A percentile compares a stretch with the other conserved stretches of the same genome.
Evolutionary conservation across 2,329 filamentous ascomycete species (phyloP).

Genomic region (Cladosporium velox): DNA sequence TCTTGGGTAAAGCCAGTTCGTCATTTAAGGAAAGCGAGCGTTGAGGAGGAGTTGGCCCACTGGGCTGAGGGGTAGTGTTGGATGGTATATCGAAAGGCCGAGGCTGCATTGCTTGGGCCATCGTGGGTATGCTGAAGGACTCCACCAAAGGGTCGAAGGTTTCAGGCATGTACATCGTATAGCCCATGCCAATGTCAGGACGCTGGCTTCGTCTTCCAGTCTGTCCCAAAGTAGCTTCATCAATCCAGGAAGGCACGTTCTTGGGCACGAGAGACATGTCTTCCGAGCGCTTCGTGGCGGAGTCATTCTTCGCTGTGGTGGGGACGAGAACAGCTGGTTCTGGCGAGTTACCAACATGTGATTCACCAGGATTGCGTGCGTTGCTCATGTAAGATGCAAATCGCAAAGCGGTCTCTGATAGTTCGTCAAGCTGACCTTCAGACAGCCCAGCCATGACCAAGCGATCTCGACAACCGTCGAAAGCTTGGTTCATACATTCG

Average conservation of each 20-base stretch:
- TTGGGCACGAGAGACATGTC: slow-evolving; percentile 13
- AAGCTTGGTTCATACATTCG: slow-evolving; percentile 72
- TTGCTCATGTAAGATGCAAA: slow-evolving; percentile 26
- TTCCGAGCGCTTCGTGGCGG: not conserved
- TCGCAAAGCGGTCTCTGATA: slow-evolving; percentile 25
- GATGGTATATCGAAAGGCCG: not conserved
- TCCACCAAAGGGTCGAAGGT: slow-evolving; percentile 13
- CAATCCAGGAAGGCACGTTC: slow-evolving; percentile 34
- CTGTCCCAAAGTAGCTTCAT: slow-evolving; percentile 25
- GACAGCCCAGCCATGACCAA: slow-evolving; percentile 26
- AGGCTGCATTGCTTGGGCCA: slow-evolving; percentile 11
- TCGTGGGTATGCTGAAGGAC: slow-evolving; percentile 7
- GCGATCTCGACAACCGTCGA: slow-evolving; percentile 50
- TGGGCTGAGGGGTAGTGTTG: not conserved
- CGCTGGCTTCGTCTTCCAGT: slow-evolving; percentile 12
- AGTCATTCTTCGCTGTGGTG: not conserved
- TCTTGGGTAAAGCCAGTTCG: slow-evolving; percentile 31
- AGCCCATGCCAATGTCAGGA: slow-evolving; percentile 30
- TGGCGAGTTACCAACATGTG: slow-evolving; percentile 17
- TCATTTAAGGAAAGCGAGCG: not conserved
- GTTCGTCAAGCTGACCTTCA: slow-evolving; percentile 26
- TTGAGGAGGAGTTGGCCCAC: not conserved
- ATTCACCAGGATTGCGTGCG: slow-evolving; percentile 26
- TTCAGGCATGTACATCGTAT: slow-evolving; percentile 27
- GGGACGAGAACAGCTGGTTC: not conserved